Evolutionary conservation across 2,329 filamentous ascomycete genomes (phyloP).

Genomic region (Alternaria postmessia): DNA sequence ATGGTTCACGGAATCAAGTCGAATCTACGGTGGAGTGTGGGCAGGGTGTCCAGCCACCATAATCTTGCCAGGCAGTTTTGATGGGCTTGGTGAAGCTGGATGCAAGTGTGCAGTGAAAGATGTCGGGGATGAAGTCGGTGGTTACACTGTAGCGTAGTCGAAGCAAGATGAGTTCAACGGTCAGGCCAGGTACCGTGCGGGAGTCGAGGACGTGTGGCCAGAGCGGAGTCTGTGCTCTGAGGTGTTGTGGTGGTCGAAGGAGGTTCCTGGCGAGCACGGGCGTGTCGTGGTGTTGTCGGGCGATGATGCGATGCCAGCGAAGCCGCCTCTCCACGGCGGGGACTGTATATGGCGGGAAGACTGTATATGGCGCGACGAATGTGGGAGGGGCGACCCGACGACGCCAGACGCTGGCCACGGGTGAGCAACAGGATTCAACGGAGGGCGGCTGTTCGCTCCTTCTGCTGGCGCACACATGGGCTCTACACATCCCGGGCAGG

Average conservation of each 20-base stretch:
- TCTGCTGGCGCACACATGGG: conserved; percentile 30
- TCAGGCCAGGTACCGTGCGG: neutral
- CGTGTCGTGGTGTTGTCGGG: conserved; percentile 10
- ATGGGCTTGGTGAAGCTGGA: neutral
- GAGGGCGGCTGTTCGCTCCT: conserved; percentile 44
- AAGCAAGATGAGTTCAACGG: conserved; percentile 3
- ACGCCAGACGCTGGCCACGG: conserved; percentile 40
- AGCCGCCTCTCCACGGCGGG: conserved; percentile 30
- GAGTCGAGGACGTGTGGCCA: neutral
- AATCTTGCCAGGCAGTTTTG: neutral
- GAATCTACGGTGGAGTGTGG: conserved; percentile 4
- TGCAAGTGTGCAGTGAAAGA: conserved; percentile 22
- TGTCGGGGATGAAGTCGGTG: conserved; percentile 28
- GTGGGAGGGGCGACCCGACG: conserved; percentile 38
- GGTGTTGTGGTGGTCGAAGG: neutral
- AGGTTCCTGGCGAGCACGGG: neutral
- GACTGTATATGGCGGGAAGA: conserved; percentile 39
- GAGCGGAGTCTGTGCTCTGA: neutral
- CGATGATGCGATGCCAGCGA: conserved; percentile 24
- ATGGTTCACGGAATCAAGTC: neutral
- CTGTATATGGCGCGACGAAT: conserved; percentile 42
- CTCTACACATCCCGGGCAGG: conserved; percentile 13
- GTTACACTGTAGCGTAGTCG: conserved; percentile 17
- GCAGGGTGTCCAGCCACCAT: conserved; percentile 11
- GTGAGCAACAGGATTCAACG: conserved; percentile 34